Evolutionary conservation across 2,329 filamentous ascomycete genomes (phyloP).

Genomic region (Botrytis squamosa): DNA sequence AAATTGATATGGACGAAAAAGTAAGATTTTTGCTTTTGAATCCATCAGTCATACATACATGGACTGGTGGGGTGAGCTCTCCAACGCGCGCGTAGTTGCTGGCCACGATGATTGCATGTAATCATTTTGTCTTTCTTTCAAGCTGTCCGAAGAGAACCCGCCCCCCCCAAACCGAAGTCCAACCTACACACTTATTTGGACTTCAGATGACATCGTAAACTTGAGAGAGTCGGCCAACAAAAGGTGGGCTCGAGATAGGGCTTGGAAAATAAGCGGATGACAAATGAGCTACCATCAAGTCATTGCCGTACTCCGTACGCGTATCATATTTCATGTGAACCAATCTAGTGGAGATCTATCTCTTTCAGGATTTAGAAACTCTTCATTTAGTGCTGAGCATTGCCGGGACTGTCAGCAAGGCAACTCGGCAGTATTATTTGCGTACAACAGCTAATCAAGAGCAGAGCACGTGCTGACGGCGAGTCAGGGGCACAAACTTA

Average conservation of each 20-base stretch:
- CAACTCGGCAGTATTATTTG: background rate
- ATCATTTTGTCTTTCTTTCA: background rate
- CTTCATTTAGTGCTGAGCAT: background rate
- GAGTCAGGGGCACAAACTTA: constrained; percentile 6
- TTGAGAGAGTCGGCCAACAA: background rate
- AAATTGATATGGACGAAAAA: background rate
- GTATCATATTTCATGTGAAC: background rate
- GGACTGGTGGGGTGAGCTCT: background rate
- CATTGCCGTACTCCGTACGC: background rate
- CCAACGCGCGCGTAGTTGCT: background rate
- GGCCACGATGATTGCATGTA: background rate
- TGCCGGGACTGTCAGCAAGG: background rate
- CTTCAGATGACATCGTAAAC: background rate
- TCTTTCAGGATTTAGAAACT: background rate
- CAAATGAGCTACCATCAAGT: background rate
- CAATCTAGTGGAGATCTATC: background rate
- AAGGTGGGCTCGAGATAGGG: background rate
- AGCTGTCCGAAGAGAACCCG: background rate
- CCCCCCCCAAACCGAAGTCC: constrained; percentile 4
- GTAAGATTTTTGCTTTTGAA: background rate
- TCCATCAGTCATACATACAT: background rate
- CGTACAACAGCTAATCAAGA: background rate
- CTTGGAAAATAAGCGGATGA: background rate
- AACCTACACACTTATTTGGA: background rate
- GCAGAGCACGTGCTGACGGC: background rate